These are phyloP conservation scores for Euclidium syriacum DNA, from an alignment of 345 rosid genomes.

Conservation along the genomic window DNA sequence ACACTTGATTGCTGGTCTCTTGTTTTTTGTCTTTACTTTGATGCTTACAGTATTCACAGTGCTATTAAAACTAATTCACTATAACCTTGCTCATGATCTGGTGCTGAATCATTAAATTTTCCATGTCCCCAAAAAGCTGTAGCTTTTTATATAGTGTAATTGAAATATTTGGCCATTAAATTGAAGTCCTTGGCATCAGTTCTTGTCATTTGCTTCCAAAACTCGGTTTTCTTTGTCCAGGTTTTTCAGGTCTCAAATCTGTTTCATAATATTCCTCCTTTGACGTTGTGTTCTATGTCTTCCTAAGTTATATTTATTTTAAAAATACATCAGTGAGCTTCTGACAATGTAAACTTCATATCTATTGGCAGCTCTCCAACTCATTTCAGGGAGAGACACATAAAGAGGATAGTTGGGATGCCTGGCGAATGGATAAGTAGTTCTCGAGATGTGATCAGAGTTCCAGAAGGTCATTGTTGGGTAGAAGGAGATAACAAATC, in stretches of 20 bases:
- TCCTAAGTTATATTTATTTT: background rate
- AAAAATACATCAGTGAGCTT: background rate
- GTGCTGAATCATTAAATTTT: background rate
- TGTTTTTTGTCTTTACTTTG: background rate
- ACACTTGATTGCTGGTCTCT: background rate
- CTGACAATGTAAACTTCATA: slow-evolving; percentile 15
- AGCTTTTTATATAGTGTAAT: background rate
- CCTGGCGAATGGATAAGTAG: slow-evolving; percentile 85
- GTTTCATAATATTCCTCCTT: background rate
- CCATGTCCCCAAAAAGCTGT: background rate
- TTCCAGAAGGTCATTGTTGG: slow-evolving; percentile 93
- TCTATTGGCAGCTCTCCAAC: slow-evolving; percentile 62
- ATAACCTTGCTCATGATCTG: background rate
- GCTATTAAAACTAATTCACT: background rate
- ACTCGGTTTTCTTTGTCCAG: background rate
- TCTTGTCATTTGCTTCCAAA: background rate
- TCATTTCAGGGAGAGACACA: slow-evolving; percentile 56
- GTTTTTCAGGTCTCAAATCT: background rate
- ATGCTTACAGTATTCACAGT: background rate
- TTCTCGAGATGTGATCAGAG: slow-evolving; percentile 50
- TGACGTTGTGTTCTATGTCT: slow-evolving; percentile 4
- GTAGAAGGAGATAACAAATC: slow-evolving; percentile 80
- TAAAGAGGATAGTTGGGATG: slow-evolving; percentile 86
- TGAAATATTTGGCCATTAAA: background rate
- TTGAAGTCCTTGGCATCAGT: background rate